Percentiles rank a stretch among this genome's conserved stretches.
Conservation (phyloP, 2,329 filamentous ascomycete species). For the Endocalyx cinctus region DNA sequence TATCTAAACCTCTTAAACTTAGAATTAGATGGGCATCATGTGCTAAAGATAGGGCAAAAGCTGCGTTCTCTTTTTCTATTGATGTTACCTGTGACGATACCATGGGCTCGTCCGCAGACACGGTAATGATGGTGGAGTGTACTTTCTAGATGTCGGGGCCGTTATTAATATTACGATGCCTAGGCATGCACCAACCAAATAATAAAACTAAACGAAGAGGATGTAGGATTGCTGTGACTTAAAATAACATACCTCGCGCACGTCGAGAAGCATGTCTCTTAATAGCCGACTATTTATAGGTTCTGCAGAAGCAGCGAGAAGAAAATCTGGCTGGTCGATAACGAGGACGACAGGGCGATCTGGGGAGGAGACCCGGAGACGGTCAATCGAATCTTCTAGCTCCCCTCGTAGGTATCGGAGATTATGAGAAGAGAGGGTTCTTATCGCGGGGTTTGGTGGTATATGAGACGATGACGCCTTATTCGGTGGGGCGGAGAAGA, state of each 20-base stretch:
- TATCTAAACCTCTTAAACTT: slow-evolving; percentile 72
- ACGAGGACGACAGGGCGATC: slow-evolving; percentile 51
- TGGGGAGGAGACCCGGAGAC: slow-evolving; percentile 20
- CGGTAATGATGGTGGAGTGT: slow-evolving; percentile 61
- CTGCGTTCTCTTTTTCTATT: slow-evolving; percentile 65
- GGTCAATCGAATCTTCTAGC: slow-evolving; percentile 35
- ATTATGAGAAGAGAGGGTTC: slow-evolving; percentile 25
- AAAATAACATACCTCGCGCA: slow-evolving; percentile 56
- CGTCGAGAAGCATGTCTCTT: slow-evolving; percentile 50
- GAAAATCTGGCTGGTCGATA: slow-evolving; percentile 60
- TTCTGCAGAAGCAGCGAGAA: slow-evolving; percentile 55
- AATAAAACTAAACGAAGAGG: no score
- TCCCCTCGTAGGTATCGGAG: slow-evolving; percentile 33
- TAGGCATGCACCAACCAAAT: no score
- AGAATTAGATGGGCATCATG: slow-evolving; percentile 71
- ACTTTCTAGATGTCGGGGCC: slow-evolving; percentile 41
- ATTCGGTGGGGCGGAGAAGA: slow-evolving; percentile 39
- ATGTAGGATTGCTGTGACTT: slow-evolving; percentile 3
- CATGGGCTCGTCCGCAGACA: slow-evolving; percentile 71
- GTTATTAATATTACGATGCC: slow-evolving; percentile 22
- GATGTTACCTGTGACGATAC: slow-evolving; percentile 56
- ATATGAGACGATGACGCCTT: no score
- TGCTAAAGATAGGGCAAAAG: slow-evolving; percentile 67
- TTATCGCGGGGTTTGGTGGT: slow-evolving; percentile 5
- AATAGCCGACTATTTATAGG: slow-evolving; percentile 41